Evolutionary conservation across 2,329 filamentous ascomycete genomes (phyloP).

Genomic region (Pestalotiopsis sp.): DNA sequence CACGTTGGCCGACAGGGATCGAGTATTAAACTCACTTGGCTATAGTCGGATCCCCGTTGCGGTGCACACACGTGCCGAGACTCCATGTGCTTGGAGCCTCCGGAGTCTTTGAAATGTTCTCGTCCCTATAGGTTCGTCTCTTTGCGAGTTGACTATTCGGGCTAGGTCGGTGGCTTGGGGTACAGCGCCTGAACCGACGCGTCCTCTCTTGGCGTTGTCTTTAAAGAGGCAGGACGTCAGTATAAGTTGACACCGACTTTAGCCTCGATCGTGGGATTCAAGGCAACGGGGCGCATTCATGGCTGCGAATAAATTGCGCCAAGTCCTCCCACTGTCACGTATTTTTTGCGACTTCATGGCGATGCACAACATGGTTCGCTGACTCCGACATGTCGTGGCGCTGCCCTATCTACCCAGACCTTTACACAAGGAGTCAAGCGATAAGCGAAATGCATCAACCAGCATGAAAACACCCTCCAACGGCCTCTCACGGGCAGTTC

Average conservation of each 20-base stretch:
- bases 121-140: neutral
- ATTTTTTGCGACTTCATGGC: neutral
- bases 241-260: neutral
- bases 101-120: slow-evolving; percentile 2
- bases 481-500: neutral
- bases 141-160: slow-evolving; percentile 3
- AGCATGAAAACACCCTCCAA: neutral
- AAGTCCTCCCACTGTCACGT: neutral
- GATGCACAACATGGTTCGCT: neutral
- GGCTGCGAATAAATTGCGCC: neutral
- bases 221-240: slow-evolving; percentile 8
- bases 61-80: slow-evolving; percentile 3
- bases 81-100: neutral
- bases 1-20: neutral
- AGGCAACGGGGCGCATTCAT: neutral
- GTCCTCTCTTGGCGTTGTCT: slow-evolving; percentile 5
- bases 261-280: neutral
- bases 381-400: neutral
- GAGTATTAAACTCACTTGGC: neutral
- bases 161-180: neutral
- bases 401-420: neutral
- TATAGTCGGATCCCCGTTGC: neutral
- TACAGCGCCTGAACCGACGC: neutral
- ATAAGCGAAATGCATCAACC: neutral
- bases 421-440: neutral